Percentiles rank a stretch among this genome's conserved stretches.
These are phyloP conservation scores for Monotropa hypopitys DNA, from an alignment of 179 eudicot genomes.

Conservation along the genomic window DNA sequence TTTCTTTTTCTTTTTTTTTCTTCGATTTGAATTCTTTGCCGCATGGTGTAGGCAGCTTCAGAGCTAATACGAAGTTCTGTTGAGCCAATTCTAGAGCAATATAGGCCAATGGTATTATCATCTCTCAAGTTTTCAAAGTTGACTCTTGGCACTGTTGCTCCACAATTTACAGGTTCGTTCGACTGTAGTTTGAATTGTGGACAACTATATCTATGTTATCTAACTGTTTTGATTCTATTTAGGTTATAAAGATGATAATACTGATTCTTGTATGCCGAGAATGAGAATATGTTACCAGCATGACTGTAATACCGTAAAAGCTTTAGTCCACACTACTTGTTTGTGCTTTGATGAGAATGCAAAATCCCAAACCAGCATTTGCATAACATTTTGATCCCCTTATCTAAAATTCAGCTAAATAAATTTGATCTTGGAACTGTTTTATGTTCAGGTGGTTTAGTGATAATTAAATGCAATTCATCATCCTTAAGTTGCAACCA, in stretches of 20 bases:
- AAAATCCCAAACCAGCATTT: background rate
- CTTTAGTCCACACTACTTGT: background rate
- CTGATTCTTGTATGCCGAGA: background rate
- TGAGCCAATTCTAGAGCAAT: slow-evolving; percentile 84
- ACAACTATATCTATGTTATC: background rate
- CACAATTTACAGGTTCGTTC: slow-evolving; percentile 74
- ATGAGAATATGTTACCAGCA: background rate
- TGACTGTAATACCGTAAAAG: background rate
- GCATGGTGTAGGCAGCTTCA: slow-evolving; percentile 64
- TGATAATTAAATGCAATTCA: background rate
- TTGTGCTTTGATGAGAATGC: background rate
- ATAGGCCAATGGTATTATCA: slow-evolving; percentile 52
- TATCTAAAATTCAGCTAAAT: background rate
- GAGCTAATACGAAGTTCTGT: slow-evolving; percentile 60
- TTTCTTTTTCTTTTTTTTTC: background rate
- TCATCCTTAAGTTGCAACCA: background rate
- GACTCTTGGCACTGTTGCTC: slow-evolving; percentile 91
- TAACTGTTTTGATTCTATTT: background rate
- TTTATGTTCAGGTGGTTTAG: background rate
- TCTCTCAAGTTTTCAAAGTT: slow-evolving; percentile 61
- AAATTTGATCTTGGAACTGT: background rate
- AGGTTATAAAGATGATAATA: background rate
- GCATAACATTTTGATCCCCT: background rate
- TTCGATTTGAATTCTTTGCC: background rate
- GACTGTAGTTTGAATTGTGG: background rate